Conservation (phyloP, 2,329 filamentous ascomycete species). For the Tolypocladium amazonense region DNA sequence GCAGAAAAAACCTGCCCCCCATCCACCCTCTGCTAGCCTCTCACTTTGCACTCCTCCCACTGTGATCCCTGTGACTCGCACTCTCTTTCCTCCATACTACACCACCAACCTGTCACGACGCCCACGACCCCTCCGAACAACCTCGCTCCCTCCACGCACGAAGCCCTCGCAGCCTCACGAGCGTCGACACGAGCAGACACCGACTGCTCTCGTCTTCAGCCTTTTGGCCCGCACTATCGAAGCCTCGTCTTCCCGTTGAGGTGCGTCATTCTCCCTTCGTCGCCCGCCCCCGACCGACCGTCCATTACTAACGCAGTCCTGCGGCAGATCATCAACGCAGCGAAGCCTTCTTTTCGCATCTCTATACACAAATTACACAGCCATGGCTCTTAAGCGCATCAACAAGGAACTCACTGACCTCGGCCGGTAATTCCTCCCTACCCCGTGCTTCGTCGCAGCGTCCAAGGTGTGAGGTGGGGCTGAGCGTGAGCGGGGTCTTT, state of each 20-base stretch:
- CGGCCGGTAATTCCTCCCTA: slow-evolving; percentile 57
- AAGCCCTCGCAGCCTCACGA: background rate
- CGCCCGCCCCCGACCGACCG: slow-evolving; percentile 5
- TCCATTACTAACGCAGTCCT: slow-evolving; percentile 15
- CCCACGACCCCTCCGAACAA: background rate
- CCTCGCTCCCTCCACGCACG: background rate
- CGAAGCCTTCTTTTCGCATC: slow-evolving; percentile 4
- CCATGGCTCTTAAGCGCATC: slow-evolving; percentile 85
- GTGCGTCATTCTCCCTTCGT: slow-evolving; percentile 15
- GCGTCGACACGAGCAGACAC: background rate
- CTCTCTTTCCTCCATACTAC: background rate
- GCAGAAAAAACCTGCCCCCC: background rate
- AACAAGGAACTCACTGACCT: slow-evolving; percentile 90
- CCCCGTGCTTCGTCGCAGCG: slow-evolving; percentile 9
- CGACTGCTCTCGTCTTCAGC: slow-evolving; percentile 2
- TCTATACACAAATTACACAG: slow-evolving; percentile 22
- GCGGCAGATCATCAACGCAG: slow-evolving; percentile 13
- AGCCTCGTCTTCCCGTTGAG: slow-evolving; percentile 9
- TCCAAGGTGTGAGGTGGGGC: slow-evolving; percentile 26
- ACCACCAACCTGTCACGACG: background rate
- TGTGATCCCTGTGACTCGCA: background rate
- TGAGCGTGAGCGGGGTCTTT: slow-evolving; percentile 23
- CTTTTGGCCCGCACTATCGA: slow-evolving; percentile 4
- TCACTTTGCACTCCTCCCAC: background rate
- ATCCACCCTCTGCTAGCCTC: background rate